phyloP scores from a whole-genome alignment of 768 basidiomycete genomes.

The Psilocybe cubensis region DNA sequence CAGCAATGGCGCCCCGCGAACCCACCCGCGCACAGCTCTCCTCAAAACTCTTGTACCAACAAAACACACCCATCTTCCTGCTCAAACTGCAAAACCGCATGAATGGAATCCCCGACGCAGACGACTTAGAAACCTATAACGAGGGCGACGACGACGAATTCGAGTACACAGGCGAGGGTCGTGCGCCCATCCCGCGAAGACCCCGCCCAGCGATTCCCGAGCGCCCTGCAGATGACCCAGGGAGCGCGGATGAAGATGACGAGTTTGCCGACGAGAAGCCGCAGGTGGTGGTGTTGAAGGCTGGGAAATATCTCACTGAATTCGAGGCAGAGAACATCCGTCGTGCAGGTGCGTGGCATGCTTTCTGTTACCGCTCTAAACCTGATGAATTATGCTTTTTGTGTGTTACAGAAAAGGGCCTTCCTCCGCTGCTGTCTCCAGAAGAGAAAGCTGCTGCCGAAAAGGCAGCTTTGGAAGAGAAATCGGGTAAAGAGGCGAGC shows the following conservation, averaged over 20 bases:
- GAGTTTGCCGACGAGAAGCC: conserved; percentile 80
- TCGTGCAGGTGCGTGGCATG: conserved; percentile 59
- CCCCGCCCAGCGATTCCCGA: conserved; percentile 77
- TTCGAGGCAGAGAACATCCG: conserved; percentile 78
- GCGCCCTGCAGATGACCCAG: conserved; percentile 67
- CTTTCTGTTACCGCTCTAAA: neutral
- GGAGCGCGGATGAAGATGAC: conserved; percentile 66
- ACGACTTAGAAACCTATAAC: conserved; percentile 38
- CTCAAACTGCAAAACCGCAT: conserved; percentile 66
- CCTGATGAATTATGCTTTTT: too few species aligned
- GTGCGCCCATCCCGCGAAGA: conserved; percentile 73
- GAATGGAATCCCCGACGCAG: conserved; percentile 55
- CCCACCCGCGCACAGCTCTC: conserved; percentile 75
- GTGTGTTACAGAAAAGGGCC: conserved; percentile 54
- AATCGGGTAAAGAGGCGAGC: conserved; percentile 22
- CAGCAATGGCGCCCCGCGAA: conserved; percentile 55
- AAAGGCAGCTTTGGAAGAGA: conserved; percentile 20
- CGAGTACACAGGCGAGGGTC: conserved; percentile 68
- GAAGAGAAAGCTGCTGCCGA: conserved; percentile 23
- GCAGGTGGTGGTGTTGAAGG: conserved; percentile 85
- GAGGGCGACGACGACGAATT: conserved; percentile 52
- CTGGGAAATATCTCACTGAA: conserved; percentile 85
- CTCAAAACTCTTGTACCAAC: conserved; percentile 66
- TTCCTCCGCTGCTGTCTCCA: conserved; percentile 49
- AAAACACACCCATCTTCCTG: conserved; percentile 65